phyloP scores from a whole-genome alignment of 179 eudicot genomes.

The Amaranthus tricolor region DNA sequence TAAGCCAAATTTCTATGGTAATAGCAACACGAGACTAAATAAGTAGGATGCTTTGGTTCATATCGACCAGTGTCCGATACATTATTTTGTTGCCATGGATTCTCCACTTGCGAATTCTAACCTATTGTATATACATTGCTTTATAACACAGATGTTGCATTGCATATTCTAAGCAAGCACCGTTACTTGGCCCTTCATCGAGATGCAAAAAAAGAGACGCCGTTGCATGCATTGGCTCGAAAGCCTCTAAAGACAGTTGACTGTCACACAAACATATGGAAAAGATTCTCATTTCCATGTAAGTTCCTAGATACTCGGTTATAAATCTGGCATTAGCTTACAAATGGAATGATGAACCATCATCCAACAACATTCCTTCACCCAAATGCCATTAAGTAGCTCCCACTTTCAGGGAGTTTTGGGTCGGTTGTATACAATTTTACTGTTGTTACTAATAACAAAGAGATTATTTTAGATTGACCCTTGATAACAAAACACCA shows the following conservation, averaged over 20 bases:
- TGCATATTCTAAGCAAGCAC: not conserved
- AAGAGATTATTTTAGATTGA: too few species aligned
- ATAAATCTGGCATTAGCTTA: not conserved
- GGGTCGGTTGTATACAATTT: too few species aligned
- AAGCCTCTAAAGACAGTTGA: constrained; percentile 1
- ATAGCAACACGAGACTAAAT: not conserved
- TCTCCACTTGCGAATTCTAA: not conserved
- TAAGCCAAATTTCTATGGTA: not conserved
- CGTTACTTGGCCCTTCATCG: not conserved
- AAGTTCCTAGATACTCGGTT: not conserved
- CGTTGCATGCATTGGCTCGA: constrained; percentile 21
- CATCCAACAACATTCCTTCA: too few species aligned
- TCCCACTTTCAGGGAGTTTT: too few species aligned
- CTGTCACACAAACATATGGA: not conserved
- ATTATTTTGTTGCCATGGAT: too few species aligned
- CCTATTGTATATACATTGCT: not conserved
- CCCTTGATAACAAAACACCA: too few species aligned
- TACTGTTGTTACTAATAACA: too few species aligned
- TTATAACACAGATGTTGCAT: constrained; percentile 7
- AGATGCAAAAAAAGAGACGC: constrained; percentile 7
- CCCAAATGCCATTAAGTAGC: too few species aligned
- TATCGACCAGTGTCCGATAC: not conserved
- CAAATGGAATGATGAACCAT: not conserved
- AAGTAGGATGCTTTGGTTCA: not conserved
- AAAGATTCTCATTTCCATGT: not conserved